Evolutionary conservation across 2,329 filamentous ascomycete genomes (phyloP).

Genomic region (Claviceps monticola): DNA sequence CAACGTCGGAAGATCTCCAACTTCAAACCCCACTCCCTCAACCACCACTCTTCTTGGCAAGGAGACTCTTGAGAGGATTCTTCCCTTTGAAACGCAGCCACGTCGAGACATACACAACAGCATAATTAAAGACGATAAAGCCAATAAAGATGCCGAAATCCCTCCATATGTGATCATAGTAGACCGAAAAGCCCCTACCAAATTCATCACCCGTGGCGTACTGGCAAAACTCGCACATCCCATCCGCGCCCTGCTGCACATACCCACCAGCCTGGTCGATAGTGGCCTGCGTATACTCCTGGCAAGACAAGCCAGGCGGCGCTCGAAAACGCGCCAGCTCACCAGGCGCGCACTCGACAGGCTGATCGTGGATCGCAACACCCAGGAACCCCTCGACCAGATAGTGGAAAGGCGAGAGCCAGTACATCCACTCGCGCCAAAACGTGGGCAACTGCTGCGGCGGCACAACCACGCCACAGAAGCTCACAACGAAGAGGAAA

Average conservation of each 20-base stretch:
- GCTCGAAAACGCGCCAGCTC: conserved; percentile 49
- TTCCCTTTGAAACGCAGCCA: conserved; percentile 25
- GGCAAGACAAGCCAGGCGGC: conserved; percentile 45
- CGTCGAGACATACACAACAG: conserved; percentile 23
- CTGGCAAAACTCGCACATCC: conserved; percentile 51
- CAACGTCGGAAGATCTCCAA: neutral
- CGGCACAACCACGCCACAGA: conserved; percentile 58
- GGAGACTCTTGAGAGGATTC: conserved; percentile 21
- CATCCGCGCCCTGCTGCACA: conserved; percentile 38
- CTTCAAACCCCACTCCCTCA: neutral
- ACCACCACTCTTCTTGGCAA: conserved; percentile 12
- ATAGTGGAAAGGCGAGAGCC: conserved; percentile 54
- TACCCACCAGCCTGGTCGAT: conserved; percentile 44
- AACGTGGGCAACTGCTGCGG: conserved; percentile 43
- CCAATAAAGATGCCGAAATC: conserved; percentile 51
- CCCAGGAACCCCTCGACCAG: conserved; percentile 48
- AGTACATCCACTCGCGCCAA: conserved; percentile 54
- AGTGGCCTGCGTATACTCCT: conserved; percentile 42
- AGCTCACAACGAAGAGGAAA: conserved; percentile 55
- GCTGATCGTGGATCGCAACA: conserved; percentile 37
- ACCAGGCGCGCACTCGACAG: conserved; percentile 36
- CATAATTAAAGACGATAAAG: conserved; percentile 51
- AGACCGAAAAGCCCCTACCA: conserved; percentile 43
- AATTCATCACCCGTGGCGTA: conserved; percentile 48
- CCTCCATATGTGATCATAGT: conserved; percentile 47